Percentiles rank a stretch among this genome's conserved stretches.
Conservation (phyloP, 2,329 filamentous ascomycete genomes). For the Ascochyta lentis region DNA sequence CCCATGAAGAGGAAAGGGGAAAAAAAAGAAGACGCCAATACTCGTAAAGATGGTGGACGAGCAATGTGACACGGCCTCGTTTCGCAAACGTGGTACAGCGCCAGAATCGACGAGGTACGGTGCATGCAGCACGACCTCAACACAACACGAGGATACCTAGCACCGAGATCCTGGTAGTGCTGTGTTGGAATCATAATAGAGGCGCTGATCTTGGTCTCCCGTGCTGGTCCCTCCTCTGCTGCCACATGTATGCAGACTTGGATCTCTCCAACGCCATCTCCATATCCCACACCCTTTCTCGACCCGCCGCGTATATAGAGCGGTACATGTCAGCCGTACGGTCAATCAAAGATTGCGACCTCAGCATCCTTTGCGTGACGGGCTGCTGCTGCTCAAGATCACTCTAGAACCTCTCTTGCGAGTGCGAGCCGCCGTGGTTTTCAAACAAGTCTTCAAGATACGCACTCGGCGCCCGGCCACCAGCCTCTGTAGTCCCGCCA, state of each 20-base stretch:
- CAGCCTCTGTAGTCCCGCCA: constrained; percentile 53
- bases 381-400: constrained; percentile 21
- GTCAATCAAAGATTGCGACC: constrained; percentile 4
- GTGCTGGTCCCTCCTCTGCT: background rate
- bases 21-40: background rate
- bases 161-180: background rate
- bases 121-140: constrained; percentile 11
- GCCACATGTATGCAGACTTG: background rate
- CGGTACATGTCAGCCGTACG: background rate
- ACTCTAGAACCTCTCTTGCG: constrained; percentile 42
- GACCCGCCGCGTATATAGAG: background rate
- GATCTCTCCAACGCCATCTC: constrained; percentile 8
- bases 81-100: constrained; percentile 7
- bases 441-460: constrained; percentile 91
- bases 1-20: no score
- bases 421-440: constrained; percentile 61
- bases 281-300: constrained; percentile 11
- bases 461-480: constrained; percentile 80
- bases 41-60: background rate
- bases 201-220: background rate
- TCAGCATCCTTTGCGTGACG: background rate
- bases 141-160: background rate
- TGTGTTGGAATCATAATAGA: background rate
- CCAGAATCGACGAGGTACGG: background rate
- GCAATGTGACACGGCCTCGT: background rate